Conservation (phyloP, 306 rosid genomes). For the Lupinus albus region DNA sequence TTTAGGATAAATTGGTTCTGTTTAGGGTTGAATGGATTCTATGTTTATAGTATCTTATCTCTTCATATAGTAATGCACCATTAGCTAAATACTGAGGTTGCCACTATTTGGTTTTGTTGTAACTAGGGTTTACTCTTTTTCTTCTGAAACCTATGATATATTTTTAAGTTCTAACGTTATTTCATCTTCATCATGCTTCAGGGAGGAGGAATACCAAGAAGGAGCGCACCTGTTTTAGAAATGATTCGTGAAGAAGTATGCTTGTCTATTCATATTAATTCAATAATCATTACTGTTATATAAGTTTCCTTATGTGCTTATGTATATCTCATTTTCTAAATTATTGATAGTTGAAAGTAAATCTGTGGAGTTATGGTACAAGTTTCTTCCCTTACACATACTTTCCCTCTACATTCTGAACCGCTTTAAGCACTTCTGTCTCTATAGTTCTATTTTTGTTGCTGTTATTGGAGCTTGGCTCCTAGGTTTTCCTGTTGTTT, state of each 20-base stretch:
- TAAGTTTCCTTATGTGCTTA: not conserved
- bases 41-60: not conserved
- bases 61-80: conserved; percentile 23
- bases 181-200: conserved; percentile 44
- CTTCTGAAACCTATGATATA: not conserved
- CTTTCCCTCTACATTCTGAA: not conserved
- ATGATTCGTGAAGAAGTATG: conserved; percentile 88
- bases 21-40: conserved; percentile 9
- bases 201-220: conserved; percentile 95
- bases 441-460: too few relatives aligned
- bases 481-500: too few relatives aligned
- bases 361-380: not conserved
- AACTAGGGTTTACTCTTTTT: conserved; percentile 12
- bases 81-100: conserved; percentile 1
- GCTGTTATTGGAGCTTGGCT: too few relatives aligned
- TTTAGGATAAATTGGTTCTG: conserved; percentile 18
- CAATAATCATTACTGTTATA: conserved; percentile 3
- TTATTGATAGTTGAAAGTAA: not conserved
- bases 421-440: not conserved
- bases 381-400: not conserved
- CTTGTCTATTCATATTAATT: conserved; percentile 35
- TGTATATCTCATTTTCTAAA: conserved; percentile 7
- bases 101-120: conserved; percentile 16
- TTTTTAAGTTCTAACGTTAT: conserved; percentile 25
- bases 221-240: conserved; percentile 81